Evolutionary conservation across 345 rosid genomes (phyloP), one percentile per base, ranked within the genome.

Genomic region (Moringa oleifera): DNA sequence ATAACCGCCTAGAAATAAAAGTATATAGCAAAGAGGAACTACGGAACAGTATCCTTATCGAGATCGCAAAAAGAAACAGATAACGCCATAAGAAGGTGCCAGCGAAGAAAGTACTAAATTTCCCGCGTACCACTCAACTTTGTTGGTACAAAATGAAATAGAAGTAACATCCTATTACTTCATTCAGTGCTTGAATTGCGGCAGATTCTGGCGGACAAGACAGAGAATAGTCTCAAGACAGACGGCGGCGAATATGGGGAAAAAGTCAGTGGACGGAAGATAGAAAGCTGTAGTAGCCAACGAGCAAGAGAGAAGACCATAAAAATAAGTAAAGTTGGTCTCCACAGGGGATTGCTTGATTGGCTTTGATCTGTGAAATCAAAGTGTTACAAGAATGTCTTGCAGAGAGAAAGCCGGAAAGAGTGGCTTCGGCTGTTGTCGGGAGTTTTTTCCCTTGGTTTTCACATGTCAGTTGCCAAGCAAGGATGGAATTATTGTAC

Each of bases 151-250:
- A 41, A 41, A 15, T 41, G 47, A 11, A 11, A 41, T 4, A 41
- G 12, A 41, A 16, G 13, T 41, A 15, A 41, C 58, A 69, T 25
- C 62, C 13, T 19, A 11, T 55, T 16, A 31, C 57, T 20, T 49
- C 49, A 46, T 58, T 31, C 47, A 2, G 33, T 36, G 69, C 61
- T 52, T 15, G 55, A 66, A 57, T 62, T 46, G 60, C 53, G 62
- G 24, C 57, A 28, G n/a, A 53, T 53, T 22, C 10, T 8, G 20
- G 18, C 17, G 33, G 8, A 28, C 33, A 8, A 2, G 33, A 28
- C 33, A 28, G 33, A 28, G 33, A 8, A 28, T 28, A 8, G 8
- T 28, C 33, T 28, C 33, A 28, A n/a, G n/a, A 28, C 33, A 28
- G 33, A 28, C 8, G 33, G 33, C 33, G 19, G 41, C 18, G 47